Evolutionary conservation across 495 filamentous ascomycete genomes (phyloP), one percentile per base, ranked within the genome.

Genomic region (Podospora comata): DNA sequence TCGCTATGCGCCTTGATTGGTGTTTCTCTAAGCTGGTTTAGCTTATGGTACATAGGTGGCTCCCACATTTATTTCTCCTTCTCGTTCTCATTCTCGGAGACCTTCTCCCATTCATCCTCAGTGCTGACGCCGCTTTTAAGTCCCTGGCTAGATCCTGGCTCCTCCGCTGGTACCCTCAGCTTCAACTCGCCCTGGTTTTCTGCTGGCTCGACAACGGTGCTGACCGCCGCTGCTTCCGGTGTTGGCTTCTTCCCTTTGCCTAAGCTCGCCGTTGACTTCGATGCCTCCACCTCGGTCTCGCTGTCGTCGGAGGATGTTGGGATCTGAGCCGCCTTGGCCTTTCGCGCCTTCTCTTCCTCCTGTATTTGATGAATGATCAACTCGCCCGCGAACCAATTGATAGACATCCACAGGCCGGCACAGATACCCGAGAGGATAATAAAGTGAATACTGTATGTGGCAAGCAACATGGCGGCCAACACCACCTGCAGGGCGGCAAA

Each of bases 351-450:
- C 65, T 85, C 84, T 62, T 86, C 83, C 70, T 89, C 87, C 75
- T 93, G 82, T 23, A 78, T 81, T 73, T 91, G 88, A 56, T 88
- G 88, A 11, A 80, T 79, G 63, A 82, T 83, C 44, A 99, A 82
- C 82, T 99, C 95, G 26, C 77, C 76, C 55, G 93, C 92, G 74
- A 99, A 99, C 95, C 95, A 99, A 80, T 97, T 97, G 79, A 99
- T 96, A 23, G 89, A 86, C 78, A 85, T 91, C 95, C 95, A 99
- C 27, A 99, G 84, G 0, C 91, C 90, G 1, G 79, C 93, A 54
- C 87, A 91, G 9, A 99, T 81, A 60, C 87, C 75, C 6, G 91
- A 95, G 5, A 99, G 84, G 62, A 92, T 83, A 63, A 92, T 71
- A 72, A 98, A 98, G 82, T 99, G 95, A 30, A 94, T 82, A 80